phyloP scores from a whole-genome alignment of 2,329 filamentous ascomycete genomes.

The Paraphoma chrysanthemicola region DNA sequence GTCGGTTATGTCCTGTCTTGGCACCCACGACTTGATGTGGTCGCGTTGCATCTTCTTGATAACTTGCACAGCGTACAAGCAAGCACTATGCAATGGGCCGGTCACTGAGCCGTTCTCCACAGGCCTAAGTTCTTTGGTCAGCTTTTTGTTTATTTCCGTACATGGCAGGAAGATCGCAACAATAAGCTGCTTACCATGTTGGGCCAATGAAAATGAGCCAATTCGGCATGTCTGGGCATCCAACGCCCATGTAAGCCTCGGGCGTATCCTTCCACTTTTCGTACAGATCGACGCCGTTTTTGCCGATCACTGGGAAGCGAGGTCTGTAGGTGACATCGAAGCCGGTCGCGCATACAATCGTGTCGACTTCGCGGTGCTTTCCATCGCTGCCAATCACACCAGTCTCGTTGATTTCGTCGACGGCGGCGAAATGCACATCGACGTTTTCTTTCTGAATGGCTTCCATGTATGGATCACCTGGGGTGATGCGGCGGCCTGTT shows the following conservation, averaged over 20 bases:
- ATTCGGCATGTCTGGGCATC: slow-evolving; percentile 53
- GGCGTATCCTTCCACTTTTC: slow-evolving; percentile 51
- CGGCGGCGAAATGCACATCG: slow-evolving; percentile 58
- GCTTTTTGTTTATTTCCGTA: not conserved
- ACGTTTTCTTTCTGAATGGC: slow-evolving; percentile 60
- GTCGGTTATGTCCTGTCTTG: slow-evolving; percentile 51
- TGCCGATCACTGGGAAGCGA: slow-evolving; percentile 53
- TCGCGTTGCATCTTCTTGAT: slow-evolving; percentile 57
- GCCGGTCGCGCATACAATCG: slow-evolving; percentile 55
- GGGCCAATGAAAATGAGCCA: slow-evolving; percentile 52
- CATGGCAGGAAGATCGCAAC: not conserved
- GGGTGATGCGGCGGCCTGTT: slow-evolving; percentile 52
- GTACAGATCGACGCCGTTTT: slow-evolving; percentile 48
- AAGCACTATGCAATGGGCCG: slow-evolving; percentile 48
- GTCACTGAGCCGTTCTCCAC: slow-evolving; percentile 56
- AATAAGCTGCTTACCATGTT: slow-evolving; percentile 19
- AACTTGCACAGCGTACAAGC: slow-evolving; percentile 51
- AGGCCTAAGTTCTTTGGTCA: slow-evolving; percentile 38
- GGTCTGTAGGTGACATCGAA: slow-evolving; percentile 55
- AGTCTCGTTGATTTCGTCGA: slow-evolving; percentile 54
- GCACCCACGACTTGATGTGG: slow-evolving; percentile 51
- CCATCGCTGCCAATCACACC: slow-evolving; percentile 55
- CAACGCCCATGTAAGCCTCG: slow-evolving; percentile 52
- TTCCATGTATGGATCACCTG: slow-evolving; percentile 59
- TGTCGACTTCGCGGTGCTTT: slow-evolving; percentile 50